phyloP scores from a whole-genome alignment of 305 asterid species.

The Salvia sclarea region DNA sequence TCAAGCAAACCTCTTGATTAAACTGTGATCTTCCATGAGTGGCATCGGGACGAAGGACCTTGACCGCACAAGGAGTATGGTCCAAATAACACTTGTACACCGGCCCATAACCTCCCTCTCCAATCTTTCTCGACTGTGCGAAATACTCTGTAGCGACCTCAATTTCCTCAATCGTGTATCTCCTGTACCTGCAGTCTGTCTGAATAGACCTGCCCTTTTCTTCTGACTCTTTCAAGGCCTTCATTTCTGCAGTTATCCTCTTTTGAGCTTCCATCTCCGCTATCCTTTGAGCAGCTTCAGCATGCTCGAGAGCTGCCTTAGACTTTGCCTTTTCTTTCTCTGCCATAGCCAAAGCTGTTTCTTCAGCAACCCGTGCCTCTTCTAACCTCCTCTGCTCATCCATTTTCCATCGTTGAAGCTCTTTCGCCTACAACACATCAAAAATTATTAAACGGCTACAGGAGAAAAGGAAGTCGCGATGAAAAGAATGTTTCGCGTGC shows the following conservation, averaged over 20 bases:
- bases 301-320: conserved; percentile 59
- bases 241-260: conserved; percentile 65
- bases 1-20: conserved; percentile 60
- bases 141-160: conserved; percentile 71
- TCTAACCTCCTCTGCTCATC: conserved; percentile 67
- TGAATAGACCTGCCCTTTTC: conserved; percentile 41
- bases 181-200: conserved; percentile 55
- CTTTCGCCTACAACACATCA: conserved; percentile 51
- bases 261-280: conserved; percentile 70
- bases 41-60: conserved; percentile 80
- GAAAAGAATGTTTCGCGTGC: conserved; percentile 29
- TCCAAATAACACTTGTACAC: conserved; percentile 71
- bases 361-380: conserved; percentile 68
- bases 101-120: conserved; percentile 84
- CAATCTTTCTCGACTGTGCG: conserved; percentile 59
- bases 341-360: conserved; percentile 57
- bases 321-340: conserved; percentile 62
- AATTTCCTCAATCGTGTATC: conserved; percentile 66
- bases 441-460: conserved; percentile 4
- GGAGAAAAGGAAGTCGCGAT: neutral
- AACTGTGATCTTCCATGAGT: conserved; percentile 80
- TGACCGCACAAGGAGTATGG: conserved; percentile 73
- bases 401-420: conserved; percentile 73
- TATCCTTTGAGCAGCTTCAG: conserved; percentile 68
- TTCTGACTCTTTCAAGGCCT: conserved; percentile 52